Base-by-base conservation (phyloP, 352 stramenopile genomes). In the Labyrinthula sp. region DNA sequence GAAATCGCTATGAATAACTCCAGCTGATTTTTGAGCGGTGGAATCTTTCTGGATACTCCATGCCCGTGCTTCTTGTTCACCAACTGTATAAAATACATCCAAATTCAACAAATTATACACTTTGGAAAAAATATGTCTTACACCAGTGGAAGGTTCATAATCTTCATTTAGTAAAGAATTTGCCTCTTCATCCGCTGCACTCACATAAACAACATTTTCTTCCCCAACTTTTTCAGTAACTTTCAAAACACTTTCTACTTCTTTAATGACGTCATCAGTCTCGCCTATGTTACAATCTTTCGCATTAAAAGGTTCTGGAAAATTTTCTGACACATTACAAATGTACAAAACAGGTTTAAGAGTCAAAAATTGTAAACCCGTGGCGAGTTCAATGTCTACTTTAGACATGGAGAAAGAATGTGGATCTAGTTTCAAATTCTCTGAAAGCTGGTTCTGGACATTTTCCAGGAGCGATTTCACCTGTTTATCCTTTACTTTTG, bases 301-400 rank as follows among this genome's bases (percentile, higher is more conserved):
- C n/a, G n/a, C n/a, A n/a, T n/a, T n/a, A n/a, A n/a, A n/a, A n/a
- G n/a, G n/a, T n/a, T n/a, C n/a, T n/a, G n/a, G n/a, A n/a, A n/a
- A n/a, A 24, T 73, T 66, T 58, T 95, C 82, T 24, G 77, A 86
- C 21, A 96, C 85, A 62, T 97, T 98, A 43, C 78, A 88, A 31
- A 92, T 69, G 60, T 95, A 95, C 46, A 98, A 79, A 38, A 91
- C 87, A 17, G 61, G 58, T 43, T 68, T 68, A 9, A 26, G 31
- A 1, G 58, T 67, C 6, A 68, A 27, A 27, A 61, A 35, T 9
- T 52, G 3, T n/a, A 62, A 24, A 25, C 36, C 40, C 4, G 52
- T 0, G 1, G 41, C 43, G 3, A 15, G 43, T 2, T 57, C 40
- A n/a, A n/a, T n/a, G n/a, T n/a, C n/a, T n/a, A n/a, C n/a, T 6